These are phyloP conservation scores for Neolentinus lepideus DNA, from an alignment of 1,284 basidiomycete genomes.

Conservation along the genomic window DNA sequence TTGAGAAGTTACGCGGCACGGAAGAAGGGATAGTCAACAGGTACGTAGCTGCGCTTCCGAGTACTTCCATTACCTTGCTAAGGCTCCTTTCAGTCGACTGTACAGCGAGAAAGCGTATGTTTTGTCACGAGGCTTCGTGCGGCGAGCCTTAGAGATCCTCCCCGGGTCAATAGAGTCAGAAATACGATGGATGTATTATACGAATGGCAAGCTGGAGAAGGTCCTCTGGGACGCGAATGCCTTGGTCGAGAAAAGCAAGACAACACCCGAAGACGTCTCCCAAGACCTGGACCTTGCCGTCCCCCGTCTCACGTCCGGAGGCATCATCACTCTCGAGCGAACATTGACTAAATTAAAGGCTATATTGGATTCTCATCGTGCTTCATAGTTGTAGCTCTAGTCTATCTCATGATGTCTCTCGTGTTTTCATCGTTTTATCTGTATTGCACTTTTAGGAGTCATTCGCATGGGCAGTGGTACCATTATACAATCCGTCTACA, in stretches of 20 bases:
- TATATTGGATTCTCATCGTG: slow-evolving; percentile 2
- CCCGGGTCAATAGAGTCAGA: slow-evolving; percentile 68
- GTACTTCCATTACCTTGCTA: not conserved
- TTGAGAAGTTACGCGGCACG: slow-evolving; percentile 84
- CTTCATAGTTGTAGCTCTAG: not conserved
- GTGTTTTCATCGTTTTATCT: not conserved
- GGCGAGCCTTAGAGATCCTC: slow-evolving; percentile 76
- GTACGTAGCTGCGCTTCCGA: slow-evolving; percentile 23
- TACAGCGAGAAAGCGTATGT: slow-evolving; percentile 94
- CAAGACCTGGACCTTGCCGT: slow-evolving; percentile 58
- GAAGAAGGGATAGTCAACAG: slow-evolving; percentile 85
- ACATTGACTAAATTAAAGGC: slow-evolving; percentile 41
- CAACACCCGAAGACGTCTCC: slow-evolving; percentile 25
- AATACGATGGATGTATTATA: slow-evolving; percentile 70
- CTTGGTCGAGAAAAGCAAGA: slow-evolving; percentile 65
- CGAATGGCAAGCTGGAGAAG: slow-evolving; percentile 55
- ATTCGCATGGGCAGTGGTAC: not conserved
- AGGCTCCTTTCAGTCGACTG: slow-evolving; percentile 44
- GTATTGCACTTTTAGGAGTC: not conserved
- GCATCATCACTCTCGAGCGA: slow-evolving; percentile 73
- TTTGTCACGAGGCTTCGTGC: slow-evolving; percentile 82
- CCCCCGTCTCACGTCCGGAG: slow-evolving; percentile 72
- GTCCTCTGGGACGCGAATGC: slow-evolving; percentile 58
- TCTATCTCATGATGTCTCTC: not conserved
- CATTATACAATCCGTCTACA: not conserved